Evolutionary conservation across 2,329 filamentous ascomycete species (phyloP).

Genomic region (Colletotrichum sp.): DNA sequence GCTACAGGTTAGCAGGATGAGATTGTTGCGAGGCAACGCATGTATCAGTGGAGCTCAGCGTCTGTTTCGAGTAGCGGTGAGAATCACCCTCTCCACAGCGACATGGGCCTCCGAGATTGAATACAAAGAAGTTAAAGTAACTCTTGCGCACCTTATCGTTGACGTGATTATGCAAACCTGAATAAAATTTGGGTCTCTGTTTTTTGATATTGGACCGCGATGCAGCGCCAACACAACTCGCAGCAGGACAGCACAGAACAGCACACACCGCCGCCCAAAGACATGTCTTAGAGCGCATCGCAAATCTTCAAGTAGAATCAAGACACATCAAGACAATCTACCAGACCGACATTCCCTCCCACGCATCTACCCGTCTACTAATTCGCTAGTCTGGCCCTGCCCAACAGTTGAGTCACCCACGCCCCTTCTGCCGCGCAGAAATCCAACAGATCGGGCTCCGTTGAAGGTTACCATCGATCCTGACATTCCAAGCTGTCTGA

Average conservation of each 20-base stretch:
- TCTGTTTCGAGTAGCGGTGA: conserved; percentile 16
- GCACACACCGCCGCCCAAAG: not conserved
- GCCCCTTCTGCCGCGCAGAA: not conserved
- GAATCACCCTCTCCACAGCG: conserved; percentile 3
- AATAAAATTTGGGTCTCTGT: not conserved
- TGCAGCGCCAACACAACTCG: not conserved
- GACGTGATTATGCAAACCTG: not conserved
- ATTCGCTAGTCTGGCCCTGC: not conserved
- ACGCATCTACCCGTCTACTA: not conserved
- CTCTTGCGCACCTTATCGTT: not conserved
- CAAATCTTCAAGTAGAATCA: not conserved
- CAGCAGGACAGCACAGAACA: not conserved
- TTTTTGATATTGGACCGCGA: not conserved
- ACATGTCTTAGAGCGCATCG: not conserved
- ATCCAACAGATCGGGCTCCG: not conserved
- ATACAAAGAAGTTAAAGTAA: conserved; percentile 17
- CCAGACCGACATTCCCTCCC: not conserved
- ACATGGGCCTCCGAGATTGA: conserved; percentile 12
- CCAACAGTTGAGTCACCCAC: not conserved
- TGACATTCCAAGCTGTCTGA: not conserved
- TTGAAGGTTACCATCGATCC: not conserved
- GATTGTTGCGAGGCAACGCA: conserved; percentile 20
- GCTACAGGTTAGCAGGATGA: conserved; percentile 20
- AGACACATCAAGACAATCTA: not conserved
- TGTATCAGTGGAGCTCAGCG: conserved; percentile 4